Base-by-base conservation (phyloP, 495 filamentous ascomycete genomes). In the Neurospora sp. region DNA sequence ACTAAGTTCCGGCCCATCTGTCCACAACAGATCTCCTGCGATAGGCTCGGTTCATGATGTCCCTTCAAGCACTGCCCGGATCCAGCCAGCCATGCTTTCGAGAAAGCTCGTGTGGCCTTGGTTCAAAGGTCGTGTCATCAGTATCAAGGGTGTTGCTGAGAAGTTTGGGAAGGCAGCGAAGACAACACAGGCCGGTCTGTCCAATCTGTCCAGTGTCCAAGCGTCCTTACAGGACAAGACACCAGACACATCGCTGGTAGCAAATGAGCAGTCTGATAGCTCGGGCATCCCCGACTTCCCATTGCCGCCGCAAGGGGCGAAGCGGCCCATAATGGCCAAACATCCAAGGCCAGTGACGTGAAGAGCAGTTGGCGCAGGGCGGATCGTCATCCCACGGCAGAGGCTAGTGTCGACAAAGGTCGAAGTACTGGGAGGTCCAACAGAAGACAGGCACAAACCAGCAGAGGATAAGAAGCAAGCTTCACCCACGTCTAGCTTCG, bases 61-160 rank as follows among this genome's bases (percentile, higher is more conserved):
- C 27, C 53, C 27, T 37, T 35, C 27, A 65, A 7, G 27, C 22
- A 35, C 53, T 65, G 20, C 14, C 53, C 27, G 53, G 27, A 31
- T 35, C 0, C 77, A 74, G 22, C 72, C 71, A 14, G 48, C 68
- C 18, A 31, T 69, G n/a, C 35, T 69, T 4, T 22, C 10, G 4
- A 71, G 73, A 9, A 79, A 74, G 16, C 71, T 77, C 27, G 72
- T 76, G 1, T 80, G 79, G 79, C 75, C 75, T 14, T 78, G 79
- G 79, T 59, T 75, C 68, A 76, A 74, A 37, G 72, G 44, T 0
- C 53, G 53, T 65, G 53, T 65, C 53, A 44, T n/a, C 20, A 68
- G 38, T 12, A 68, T 27, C 12, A 72, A 53, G 37, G 53, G 71
- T 5, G 61, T 71, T 2, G 70, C 40, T 22, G 37, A 69, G 4